phyloP scores from a whole-genome alignment of 2,329 filamentous ascomycete genomes.

The Achaetomium macrosporum region DNA sequence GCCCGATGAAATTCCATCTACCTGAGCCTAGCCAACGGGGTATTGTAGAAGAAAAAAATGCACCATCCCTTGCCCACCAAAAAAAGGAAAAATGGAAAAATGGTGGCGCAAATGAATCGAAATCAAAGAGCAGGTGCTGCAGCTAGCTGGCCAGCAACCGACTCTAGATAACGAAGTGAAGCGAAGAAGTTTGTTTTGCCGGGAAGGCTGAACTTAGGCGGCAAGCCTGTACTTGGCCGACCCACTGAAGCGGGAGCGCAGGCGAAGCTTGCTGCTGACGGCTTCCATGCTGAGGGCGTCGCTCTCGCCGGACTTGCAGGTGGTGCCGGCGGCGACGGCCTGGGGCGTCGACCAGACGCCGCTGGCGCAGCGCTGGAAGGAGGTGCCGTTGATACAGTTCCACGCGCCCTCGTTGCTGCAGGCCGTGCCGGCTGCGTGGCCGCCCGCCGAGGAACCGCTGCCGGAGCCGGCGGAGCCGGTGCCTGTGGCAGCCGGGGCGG shows the following conservation, averaged over 20 bases:
- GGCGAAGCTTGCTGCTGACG: neutral
- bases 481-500: slow-evolving; percentile 7
- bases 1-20: neutral
- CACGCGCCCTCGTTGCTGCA: slow-evolving; percentile 45
- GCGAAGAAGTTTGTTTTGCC: too few relatives aligned
- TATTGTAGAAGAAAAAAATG: slow-evolving; percentile 3
- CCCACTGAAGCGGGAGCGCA: neutral
- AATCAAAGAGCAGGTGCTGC: too few relatives aligned
- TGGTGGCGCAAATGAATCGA: neutral
- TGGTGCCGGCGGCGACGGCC: slow-evolving; percentile 40
- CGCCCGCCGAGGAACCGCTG: neutral
- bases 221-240: slow-evolving; percentile 5
- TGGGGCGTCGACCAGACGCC: slow-evolving; percentile 41
- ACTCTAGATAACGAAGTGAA: too few relatives aligned
- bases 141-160: too few relatives aligned
- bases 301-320: slow-evolving; percentile 36
- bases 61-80: neutral
- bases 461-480: slow-evolving; percentile 20
- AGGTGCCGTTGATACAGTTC: slow-evolving; percentile 43
- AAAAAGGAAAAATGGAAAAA: neutral
- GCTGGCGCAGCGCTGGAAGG: slow-evolving; percentile 48
- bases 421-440: slow-evolving; percentile 35
- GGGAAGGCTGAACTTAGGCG: neutral
- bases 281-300: slow-evolving; percentile 10
- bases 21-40: neutral